Conservation (phyloP, 2,329 filamentous ascomycete species). For the Graphiopsis chlorocephala region DNA sequence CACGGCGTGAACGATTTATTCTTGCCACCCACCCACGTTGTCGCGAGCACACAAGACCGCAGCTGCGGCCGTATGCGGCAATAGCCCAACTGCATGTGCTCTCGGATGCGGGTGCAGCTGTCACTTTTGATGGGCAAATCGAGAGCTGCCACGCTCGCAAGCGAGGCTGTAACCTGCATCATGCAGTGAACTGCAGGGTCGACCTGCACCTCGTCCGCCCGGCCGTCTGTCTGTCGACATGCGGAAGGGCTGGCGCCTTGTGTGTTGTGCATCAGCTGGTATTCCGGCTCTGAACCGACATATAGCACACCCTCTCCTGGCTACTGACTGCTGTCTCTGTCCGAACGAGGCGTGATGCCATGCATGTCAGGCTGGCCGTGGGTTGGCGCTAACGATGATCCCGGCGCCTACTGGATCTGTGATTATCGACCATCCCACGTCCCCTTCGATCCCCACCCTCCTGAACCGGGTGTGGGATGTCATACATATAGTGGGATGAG, state of each 20-base stretch:
- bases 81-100: neutral
- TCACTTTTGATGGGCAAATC: slow-evolving; percentile 9
- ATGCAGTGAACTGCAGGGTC: slow-evolving; percentile 1
- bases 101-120: slow-evolving; percentile 7
- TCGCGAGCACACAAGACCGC: slow-evolving; percentile 6
- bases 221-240: neutral
- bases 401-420: slow-evolving; percentile 7
- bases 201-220: neutral
- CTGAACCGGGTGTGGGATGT: neutral
- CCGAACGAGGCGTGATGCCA: slow-evolving; percentile 8
- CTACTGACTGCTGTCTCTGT: neutral
- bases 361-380: slow-evolving; percentile 5
- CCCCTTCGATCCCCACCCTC: neutral
- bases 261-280: slow-evolving; percentile 14
- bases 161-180: neutral
- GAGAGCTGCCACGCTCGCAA: slow-evolving; percentile 1
- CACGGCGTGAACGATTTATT: neutral
- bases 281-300: slow-evolving; percentile 5
- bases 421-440: slow-evolving; percentile 1
- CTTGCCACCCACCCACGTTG: slow-evolving; percentile 3
- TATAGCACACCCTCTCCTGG: slow-evolving; percentile 4
- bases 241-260: slow-evolving; percentile 4
- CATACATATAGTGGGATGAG: neutral
- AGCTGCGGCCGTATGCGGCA: neutral
- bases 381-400: slow-evolving; percentile 10